phyloP scores from a whole-genome alignment of 495 filamentous ascomycete species.

The Hapsidospora chrysogenum region DNA sequence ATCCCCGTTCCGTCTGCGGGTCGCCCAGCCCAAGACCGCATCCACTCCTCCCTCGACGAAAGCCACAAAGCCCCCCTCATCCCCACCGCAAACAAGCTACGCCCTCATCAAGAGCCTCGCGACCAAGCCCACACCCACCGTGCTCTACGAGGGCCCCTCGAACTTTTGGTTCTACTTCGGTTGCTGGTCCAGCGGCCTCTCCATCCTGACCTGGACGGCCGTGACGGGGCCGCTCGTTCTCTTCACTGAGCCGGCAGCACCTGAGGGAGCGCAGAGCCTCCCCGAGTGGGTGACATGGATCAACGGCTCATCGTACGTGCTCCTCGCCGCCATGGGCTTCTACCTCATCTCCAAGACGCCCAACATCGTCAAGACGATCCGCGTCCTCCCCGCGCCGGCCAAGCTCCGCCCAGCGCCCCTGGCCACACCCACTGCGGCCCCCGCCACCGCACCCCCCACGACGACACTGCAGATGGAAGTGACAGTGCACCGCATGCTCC shows the following conservation, averaged over 20 bases:
- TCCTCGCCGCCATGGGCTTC: constrained; percentile 27
- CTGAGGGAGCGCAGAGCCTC: constrained; percentile 15
- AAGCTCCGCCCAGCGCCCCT: not conserved
- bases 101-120: constrained; percentile 28
- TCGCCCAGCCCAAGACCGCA: no score
- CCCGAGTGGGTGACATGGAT: constrained; percentile 23
- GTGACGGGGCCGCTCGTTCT: constrained; percentile 29
- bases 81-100: constrained; percentile 3
- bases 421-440: not conserved
- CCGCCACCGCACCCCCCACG: constrained; percentile 2
- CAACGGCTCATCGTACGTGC: constrained; percentile 23
- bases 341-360: constrained; percentile 26
- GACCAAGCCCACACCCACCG: constrained; percentile 19
- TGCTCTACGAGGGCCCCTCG: constrained; percentile 45
- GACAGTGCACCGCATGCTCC: constrained; percentile 15
- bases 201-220: constrained; percentile 1
- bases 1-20: no score
- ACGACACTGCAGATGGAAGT: constrained; percentile 16
- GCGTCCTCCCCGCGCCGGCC: constrained; percentile 13
- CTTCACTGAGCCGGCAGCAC: constrained; percentile 33
- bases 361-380: constrained; percentile 23
- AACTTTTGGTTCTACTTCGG: constrained; percentile 40
- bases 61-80: no score
- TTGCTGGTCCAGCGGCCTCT: constrained; percentile 15
- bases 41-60: no score